Conservation (phyloP, 2,329 filamentous ascomycete species). For the Myriosclerotinia curreyana region DNA sequence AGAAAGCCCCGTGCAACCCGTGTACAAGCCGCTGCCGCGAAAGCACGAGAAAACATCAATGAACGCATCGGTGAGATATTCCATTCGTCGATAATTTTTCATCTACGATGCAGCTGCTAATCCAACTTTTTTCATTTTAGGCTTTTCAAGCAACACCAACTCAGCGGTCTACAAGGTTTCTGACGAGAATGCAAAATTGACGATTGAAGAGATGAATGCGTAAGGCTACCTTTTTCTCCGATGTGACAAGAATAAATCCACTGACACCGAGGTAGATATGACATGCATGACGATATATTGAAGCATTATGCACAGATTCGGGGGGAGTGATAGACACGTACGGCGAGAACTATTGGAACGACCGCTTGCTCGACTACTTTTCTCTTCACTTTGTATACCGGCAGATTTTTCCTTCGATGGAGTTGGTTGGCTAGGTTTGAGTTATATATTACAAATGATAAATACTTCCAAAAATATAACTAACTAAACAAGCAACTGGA, state of each 20-base stretch:
- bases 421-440: neutral
- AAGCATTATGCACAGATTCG: constrained; percentile 7
- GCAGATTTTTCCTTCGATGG: neutral
- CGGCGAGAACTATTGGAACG: neutral
- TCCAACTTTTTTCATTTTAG: constrained; percentile 37
- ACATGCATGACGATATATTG: constrained; percentile 10
- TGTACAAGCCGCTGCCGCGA: constrained; percentile 56
- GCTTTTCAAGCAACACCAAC: constrained; percentile 59
- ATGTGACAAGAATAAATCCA: neutral
- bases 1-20: constrained; percentile 53
- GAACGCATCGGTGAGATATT: constrained; percentile 58
- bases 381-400: neutral
- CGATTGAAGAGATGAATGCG: constrained; percentile 67
- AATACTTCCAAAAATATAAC: neutral
- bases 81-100: neutral
- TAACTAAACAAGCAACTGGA: neutral
- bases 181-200: constrained; percentile 57
- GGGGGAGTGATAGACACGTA: neutral
- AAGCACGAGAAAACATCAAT: constrained; percentile 59
- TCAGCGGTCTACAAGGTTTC: constrained; percentile 58
- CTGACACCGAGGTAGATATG: neutral
- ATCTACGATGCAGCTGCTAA: neutral
- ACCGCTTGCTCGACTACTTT: neutral
- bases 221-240: constrained; percentile 33
- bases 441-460: neutral